These are phyloP conservation scores for Recurvomyces mirabilis DNA, from an alignment of 495 filamentous ascomycete species.

Conservation along the genomic window DNA sequence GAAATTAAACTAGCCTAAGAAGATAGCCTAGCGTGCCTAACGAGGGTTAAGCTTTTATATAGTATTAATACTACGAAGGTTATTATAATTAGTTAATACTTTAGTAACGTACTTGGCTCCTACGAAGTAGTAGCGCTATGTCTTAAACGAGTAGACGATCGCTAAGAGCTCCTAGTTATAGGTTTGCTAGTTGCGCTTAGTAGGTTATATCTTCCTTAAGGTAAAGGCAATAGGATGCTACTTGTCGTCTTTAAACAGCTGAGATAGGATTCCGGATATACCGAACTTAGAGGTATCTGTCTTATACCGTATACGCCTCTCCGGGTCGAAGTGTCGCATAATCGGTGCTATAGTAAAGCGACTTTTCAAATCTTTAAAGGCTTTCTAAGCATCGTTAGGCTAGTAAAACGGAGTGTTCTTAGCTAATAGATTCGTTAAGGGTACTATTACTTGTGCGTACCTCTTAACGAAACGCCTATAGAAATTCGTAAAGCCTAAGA, in stretches of 20 bases:
- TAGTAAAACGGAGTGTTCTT: conserved; percentile 15
- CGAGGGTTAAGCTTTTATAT: conserved; percentile 20
- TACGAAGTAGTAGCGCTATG: conserved; percentile 3
- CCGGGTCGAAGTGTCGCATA: not conserved
- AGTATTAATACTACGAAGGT: conserved; percentile 10
- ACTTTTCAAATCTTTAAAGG: not conserved
- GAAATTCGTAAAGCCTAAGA: conserved; percentile 26
- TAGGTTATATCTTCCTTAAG: conserved; percentile 1
- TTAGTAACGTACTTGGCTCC: not conserved
- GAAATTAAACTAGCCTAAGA: conserved; percentile 28
- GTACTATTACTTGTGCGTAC: conserved; percentile 9
- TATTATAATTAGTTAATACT: conserved; percentile 15
- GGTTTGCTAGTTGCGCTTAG: conserved; percentile 10
- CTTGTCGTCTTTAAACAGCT: conserved; percentile 2
- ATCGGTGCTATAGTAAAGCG: not conserved
- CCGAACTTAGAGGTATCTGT: conserved; percentile 19
- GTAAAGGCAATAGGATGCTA: conserved; percentile 10
- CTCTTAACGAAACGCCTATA: conserved; percentile 19
- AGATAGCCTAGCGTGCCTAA: conserved; percentile 21
- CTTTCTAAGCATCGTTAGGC: not conserved
- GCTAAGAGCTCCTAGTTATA: conserved; percentile 13
- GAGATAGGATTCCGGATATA: conserved; percentile 4
- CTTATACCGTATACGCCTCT: not conserved
- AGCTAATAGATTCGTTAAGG: too few species aligned
- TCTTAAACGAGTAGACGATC: conserved; percentile 11